A percentile compares a stretch with the other conserved stretches of the same genome.
Evolutionary conservation across 2,329 filamentous ascomycete genomes (phyloP).

Genomic region (Alternaria atra): DNA sequence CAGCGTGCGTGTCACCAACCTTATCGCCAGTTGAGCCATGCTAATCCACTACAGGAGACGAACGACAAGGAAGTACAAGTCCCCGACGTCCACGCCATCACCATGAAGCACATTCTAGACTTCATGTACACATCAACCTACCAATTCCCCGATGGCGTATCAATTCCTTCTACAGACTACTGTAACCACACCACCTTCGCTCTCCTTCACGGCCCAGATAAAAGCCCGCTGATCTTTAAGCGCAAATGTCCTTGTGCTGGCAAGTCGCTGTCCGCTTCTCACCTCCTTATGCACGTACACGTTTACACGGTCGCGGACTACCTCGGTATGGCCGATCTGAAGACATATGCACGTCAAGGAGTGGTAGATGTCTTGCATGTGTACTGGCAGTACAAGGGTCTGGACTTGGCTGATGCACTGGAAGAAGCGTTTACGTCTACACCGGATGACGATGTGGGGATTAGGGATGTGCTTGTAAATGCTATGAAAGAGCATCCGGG

Average conservation of each 20-base stretch:
- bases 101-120: slow-evolving; percentile 14
- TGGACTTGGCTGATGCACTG: slow-evolving; percentile 9
- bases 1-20: neutral
- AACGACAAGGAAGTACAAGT: neutral
- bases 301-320: slow-evolving; percentile 19
- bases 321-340: slow-evolving; percentile 9
- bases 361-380: slow-evolving; percentile 16
- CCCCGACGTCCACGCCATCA: neutral
- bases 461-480: slow-evolving; percentile 5
- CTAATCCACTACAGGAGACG: neutral
- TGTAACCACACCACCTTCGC: slow-evolving; percentile 12
- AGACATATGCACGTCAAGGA: slow-evolving; percentile 3
- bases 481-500: slow-evolving; percentile 12
- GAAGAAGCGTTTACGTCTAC: slow-evolving; percentile 12
- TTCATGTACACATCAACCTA: slow-evolving; percentile 17
- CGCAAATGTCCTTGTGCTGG: slow-evolving; percentile 12
- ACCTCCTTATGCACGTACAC: slow-evolving; percentile 13
- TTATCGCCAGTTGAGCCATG: accelerated
- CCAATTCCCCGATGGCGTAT: slow-evolving; percentile 6
- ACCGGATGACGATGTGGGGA: slow-evolving; percentile 10
- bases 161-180: neutral
- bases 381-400: slow-evolving; percentile 12
- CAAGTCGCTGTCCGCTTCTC: slow-evolving; percentile 2
- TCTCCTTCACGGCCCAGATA: neutral
- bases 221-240: slow-evolving; percentile 1